Percentiles rank a stretch among this genome's conserved stretches.
phyloP scores from a whole-genome alignment of 768 basidiomycete genomes.

The Chalciporus sphaerocephalus region DNA sequence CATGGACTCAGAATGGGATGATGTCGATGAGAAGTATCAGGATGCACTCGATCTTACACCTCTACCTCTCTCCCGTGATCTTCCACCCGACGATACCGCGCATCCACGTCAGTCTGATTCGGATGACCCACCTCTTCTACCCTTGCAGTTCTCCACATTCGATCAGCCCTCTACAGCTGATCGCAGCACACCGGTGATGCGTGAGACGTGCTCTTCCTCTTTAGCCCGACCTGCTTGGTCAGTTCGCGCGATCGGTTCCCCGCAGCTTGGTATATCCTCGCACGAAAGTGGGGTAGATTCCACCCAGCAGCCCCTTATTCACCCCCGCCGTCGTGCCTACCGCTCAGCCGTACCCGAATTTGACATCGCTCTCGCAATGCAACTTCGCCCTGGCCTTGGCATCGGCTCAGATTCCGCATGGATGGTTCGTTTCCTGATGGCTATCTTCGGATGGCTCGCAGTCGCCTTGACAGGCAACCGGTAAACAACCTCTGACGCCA shows the following conservation, averaged over 20 bases:
- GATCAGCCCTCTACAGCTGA: constrained; percentile 10
- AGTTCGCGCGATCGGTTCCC: constrained; percentile 23
- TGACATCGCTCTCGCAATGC: constrained; percentile 75
- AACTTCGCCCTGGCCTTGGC: constrained; percentile 68
- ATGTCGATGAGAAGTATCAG: constrained; percentile 29
- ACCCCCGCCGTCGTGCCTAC: constrained; percentile 27
- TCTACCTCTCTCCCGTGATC: constrained; percentile 15
- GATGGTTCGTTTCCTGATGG: constrained; percentile 77
- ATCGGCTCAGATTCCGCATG: constrained; percentile 70
- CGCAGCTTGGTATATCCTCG: constrained; percentile 17
- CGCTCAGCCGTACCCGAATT: constrained; percentile 43
- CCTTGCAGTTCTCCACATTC: constrained; percentile 1
- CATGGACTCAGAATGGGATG: constrained; percentile 23
- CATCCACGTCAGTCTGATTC: constrained; percentile 4
- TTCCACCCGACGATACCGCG: constrained; percentile 15
- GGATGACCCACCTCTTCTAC: constrained; percentile 11
- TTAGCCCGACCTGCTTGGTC: constrained; percentile 29
- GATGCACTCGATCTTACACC: constrained; percentile 29
- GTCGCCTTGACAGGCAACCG: constrained; percentile 46
- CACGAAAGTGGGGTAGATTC: constrained; percentile 3
- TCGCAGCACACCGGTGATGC: constrained; percentile 10
- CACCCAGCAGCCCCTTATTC: constrained; percentile 12
- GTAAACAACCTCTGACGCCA: constrained; percentile 8
- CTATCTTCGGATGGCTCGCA: constrained; percentile 74
- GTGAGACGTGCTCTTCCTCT: constrained; percentile 10